phyloP scores from a whole-genome alignment of 768 basidiomycete genomes.

The Cantharellus cinnabarinus region DNA sequence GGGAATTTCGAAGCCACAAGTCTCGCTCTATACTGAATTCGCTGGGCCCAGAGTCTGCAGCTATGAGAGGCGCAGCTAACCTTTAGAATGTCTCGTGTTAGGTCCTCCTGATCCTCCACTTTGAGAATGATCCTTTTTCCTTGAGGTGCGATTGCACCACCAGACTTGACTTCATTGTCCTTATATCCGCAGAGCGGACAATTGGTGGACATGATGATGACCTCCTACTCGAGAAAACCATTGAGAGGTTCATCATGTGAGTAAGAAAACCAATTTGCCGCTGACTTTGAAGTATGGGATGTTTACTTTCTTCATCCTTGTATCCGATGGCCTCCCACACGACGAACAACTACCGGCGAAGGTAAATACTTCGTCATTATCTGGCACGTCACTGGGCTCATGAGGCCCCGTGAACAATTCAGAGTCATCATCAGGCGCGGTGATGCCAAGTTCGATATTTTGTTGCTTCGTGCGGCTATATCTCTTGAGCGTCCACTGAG shows the following conservation, averaged over 20 bases:
- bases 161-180: conserved; percentile 95
- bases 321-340: conserved; percentile 66
- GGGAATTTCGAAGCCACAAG: conserved; percentile 71
- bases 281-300: conserved; percentile 83
- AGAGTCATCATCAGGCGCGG: conserved; percentile 20
- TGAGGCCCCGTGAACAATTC: conserved; percentile 8
- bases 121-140: conserved; percentile 77
- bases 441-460: conserved; percentile 59
- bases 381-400: conserved; percentile 12
- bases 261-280: neutral
- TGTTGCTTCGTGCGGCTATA: conserved; percentile 67
- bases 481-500: conserved; percentile 76
- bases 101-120: conserved; percentile 81
- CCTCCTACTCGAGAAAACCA: conserved; percentile 36
- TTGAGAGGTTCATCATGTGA: neutral
- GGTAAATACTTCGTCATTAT: conserved; percentile 70
- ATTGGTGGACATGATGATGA: conserved; percentile 95
- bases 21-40: conserved; percentile 53
- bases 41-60: neutral
- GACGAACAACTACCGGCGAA: conserved; percentile 81
- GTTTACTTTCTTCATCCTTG: conserved; percentile 86
- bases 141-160: conserved; percentile 66
- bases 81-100: conserved; percentile 86
- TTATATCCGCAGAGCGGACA: conserved; percentile 89
- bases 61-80: conserved; percentile 21